Percentiles rank a stretch among this genome's conserved stretches.
Evolutionary conservation across 305 asterid genomes (phyloP).

Genomic region (Caryopteris hybrid): DNA sequence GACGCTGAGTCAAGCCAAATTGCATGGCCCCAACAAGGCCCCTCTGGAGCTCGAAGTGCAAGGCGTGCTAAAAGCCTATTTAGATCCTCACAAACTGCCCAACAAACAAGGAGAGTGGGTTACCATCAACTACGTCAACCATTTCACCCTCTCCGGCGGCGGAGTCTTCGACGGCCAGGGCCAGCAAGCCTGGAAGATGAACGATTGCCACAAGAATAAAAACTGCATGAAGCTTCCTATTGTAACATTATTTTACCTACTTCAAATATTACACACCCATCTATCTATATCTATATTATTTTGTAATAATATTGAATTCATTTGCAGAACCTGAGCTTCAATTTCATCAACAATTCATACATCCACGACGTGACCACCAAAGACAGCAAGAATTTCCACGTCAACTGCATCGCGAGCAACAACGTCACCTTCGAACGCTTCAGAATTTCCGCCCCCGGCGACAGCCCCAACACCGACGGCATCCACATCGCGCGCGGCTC

Average conservation of each 20-base stretch:
- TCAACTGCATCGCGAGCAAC: constrained; percentile 28
- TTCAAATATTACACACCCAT: background rate
- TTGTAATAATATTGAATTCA: too few species aligned
- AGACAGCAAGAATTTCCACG: constrained; percentile 55
- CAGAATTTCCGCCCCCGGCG: constrained; percentile 39
- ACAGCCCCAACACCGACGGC: constrained; percentile 56
- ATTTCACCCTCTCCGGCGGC: constrained; percentile 38
- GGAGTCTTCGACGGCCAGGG: constrained; percentile 50
- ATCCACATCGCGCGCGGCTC: constrained; percentile 38
- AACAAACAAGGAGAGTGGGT: constrained; percentile 30
- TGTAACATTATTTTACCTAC: too few species aligned
- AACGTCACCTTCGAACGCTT: constrained; percentile 33
- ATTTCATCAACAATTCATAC: constrained; percentile 35
- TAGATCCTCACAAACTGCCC: constrained; percentile 26
- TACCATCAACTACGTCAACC: constrained; percentile 27
- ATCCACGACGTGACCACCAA: constrained; percentile 36
- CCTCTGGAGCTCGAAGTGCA: constrained; percentile 32
- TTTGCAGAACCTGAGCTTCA: constrained; percentile 49
- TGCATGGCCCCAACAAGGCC: constrained; percentile 35
- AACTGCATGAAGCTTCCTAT: constrained; percentile 30
- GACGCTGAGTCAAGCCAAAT: constrained; percentile 21
- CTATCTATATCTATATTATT: too few species aligned
- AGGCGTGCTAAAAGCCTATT: constrained; percentile 37
- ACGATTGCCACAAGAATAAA: constrained; percentile 28
- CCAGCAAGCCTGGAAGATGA: constrained; percentile 27